phyloP scores from a whole-genome alignment of 768 basidiomycete genomes.

The Psilocybe azurescens region DNA sequence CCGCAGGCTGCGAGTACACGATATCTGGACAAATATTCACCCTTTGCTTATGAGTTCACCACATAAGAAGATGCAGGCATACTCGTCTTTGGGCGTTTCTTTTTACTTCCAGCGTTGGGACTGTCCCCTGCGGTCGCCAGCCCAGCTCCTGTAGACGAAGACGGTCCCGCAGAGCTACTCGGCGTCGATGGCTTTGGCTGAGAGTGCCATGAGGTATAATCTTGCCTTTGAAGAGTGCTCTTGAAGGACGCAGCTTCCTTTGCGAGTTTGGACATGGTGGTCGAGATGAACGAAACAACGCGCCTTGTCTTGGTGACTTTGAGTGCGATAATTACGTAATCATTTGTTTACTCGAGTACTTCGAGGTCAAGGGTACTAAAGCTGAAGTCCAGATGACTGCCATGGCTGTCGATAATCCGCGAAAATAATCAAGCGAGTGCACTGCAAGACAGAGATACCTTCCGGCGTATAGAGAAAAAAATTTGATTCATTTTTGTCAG shows the following conservation, averaged over 20 bases:
- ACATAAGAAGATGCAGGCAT: constrained; percentile 32
- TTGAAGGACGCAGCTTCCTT: constrained; percentile 78
- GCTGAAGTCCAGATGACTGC: too few relatives aligned
- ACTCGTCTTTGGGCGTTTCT: constrained; percentile 74
- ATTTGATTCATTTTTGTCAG: too few relatives aligned
- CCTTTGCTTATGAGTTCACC: not conserved
- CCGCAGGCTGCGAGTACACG: constrained; percentile 88
- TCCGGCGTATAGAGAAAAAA: too few relatives aligned
- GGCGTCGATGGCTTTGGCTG: constrained; percentile 48
- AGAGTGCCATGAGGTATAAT: constrained; percentile 80
- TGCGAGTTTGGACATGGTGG: constrained; percentile 68
- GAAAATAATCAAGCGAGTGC: too few relatives aligned
- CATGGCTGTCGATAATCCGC: too few relatives aligned
- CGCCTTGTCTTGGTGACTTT: too few relatives aligned
- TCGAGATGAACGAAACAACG: not conserved
- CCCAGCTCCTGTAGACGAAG: constrained; percentile 28
- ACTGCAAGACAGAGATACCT: too few relatives aligned
- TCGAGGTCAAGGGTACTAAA: too few relatives aligned
- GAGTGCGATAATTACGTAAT: too few relatives aligned
- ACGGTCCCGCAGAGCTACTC: constrained; percentile 1
- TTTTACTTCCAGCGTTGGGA: constrained; percentile 45
- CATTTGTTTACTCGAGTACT: too few relatives aligned
- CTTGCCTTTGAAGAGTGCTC: constrained; percentile 62
- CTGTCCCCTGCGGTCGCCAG: constrained; percentile 29
- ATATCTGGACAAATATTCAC: constrained; percentile 51